A percentile compares a stretch with the other conserved stretches of the same genome.
These are phyloP conservation scores for Thymus mandschuricus DNA, from an alignment of 257 asterid species.

Conservation along the genomic window DNA sequence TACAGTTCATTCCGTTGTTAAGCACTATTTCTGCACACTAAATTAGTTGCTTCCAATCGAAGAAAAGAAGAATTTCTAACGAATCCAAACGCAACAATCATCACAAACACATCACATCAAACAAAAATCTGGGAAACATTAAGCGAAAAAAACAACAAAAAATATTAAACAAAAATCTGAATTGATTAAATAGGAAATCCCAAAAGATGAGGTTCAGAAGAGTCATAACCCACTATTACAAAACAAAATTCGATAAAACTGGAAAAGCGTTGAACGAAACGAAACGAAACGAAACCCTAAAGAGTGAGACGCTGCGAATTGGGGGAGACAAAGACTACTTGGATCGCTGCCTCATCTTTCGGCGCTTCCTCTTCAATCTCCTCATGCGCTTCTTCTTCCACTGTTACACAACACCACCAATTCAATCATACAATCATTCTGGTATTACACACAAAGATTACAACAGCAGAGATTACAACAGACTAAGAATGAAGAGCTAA, in stretches of 20 bases:
- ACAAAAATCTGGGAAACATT: background rate
- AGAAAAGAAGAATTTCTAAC: no score
- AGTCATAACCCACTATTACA: constrained; percentile 15
- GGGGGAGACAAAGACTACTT: constrained; percentile 26
- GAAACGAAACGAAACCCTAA: constrained; percentile 22
- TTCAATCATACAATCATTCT: background rate
- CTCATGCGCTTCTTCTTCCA: constrained; percentile 53
- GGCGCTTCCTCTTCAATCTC: constrained; percentile 51
- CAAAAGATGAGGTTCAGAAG: constrained; percentile 24
- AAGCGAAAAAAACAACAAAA: background rate
- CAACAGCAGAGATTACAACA: background rate
- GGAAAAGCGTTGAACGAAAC: background rate
- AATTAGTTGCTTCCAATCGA: background rate
- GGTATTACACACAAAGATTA: background rate
- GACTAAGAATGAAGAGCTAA: background rate
- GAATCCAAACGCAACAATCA: background rate
- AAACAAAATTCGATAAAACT: constrained; percentile 14
- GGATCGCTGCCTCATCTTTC: constrained; percentile 49
- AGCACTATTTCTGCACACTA: background rate
- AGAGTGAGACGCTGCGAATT: background rate
- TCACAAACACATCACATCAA: background rate
- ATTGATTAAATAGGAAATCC: constrained; percentile 14
- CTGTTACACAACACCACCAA: constrained; percentile 12
- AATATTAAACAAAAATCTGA: background rate
- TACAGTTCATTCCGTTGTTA: no score